Conservation (phyloP, 192 early-diverging fungal species). For the Coemansia sp. region DNA sequence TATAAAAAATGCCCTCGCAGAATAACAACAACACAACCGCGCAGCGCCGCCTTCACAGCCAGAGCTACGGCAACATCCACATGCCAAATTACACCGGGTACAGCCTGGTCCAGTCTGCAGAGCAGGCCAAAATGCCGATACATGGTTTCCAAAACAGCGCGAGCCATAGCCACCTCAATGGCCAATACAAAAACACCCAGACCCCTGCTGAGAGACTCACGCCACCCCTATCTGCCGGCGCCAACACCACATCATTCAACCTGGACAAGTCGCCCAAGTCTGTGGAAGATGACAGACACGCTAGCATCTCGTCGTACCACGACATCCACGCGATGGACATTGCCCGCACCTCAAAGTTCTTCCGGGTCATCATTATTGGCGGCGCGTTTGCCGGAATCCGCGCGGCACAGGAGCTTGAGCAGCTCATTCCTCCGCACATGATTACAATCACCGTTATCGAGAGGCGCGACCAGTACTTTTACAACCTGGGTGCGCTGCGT, state of each 20-base stretch:
- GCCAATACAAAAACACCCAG: neutral
- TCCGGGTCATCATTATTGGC: constrained; percentile 52
- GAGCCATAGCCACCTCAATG: neutral
- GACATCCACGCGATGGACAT: constrained; percentile 31
- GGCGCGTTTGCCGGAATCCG: constrained; percentile 51
- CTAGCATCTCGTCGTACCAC: constrained; percentile 10
- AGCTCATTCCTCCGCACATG: constrained; percentile 18
- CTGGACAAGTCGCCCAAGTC: neutral
- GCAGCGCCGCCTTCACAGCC: constrained; percentile 3
- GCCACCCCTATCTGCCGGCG: constrained; percentile 1
- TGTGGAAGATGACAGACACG: constrained; percentile 1
- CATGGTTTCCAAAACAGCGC: neutral
- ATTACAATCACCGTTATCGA: constrained; percentile 51
- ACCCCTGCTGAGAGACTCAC: neutral
- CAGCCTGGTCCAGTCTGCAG: neutral
- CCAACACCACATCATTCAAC: neutral
- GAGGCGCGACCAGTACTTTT: constrained; percentile 51
- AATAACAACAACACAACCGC: neutral
- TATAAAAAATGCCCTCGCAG: constrained; percentile 3
- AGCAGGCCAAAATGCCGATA: neutral
- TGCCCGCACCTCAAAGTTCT: constrained; percentile 48
- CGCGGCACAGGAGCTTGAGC: constrained; percentile 50
- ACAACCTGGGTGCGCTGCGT: constrained; percentile 46
- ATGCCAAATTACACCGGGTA: constrained; percentile 5
- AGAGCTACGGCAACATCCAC: neutral